These are phyloP conservation scores for Colletotrichum orchidophilum DNA, from an alignment of 2,329 filamentous ascomycete genomes.

Conservation along the genomic window DNA sequence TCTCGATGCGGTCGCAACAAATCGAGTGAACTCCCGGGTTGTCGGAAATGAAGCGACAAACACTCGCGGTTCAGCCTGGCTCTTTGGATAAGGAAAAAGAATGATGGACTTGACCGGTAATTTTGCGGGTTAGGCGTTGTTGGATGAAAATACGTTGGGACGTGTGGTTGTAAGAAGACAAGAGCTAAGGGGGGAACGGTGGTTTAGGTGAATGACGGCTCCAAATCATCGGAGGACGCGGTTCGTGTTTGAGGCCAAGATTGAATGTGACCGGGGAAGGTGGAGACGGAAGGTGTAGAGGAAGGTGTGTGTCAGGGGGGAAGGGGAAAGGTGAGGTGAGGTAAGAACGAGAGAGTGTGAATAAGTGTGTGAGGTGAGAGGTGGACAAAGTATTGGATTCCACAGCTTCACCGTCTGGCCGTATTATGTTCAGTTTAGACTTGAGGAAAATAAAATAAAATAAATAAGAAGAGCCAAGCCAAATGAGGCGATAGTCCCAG, in stretches of 20 bases:
- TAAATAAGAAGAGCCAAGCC: background rate
- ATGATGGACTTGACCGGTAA: background rate
- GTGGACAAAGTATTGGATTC: background rate
- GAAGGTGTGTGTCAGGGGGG: slow-evolving; percentile 3
- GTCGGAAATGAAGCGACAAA: background rate
- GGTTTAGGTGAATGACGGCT: background rate
- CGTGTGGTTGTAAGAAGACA: slow-evolving; percentile 22
- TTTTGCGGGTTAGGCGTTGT: slow-evolving; percentile 2
- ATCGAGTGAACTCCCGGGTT: slow-evolving; percentile 4
- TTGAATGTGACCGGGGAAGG: slow-evolving; percentile 17
- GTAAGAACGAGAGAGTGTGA: background rate
- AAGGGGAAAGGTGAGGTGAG: background rate
- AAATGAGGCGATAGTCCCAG: slow-evolving; percentile 14
- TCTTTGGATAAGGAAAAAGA: background rate
- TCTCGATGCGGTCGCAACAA: background rate
- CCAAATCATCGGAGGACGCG: slow-evolving; percentile 13
- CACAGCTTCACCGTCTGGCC: background rate
- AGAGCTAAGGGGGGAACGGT: slow-evolving; percentile 7
- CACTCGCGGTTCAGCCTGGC: slow-evolving; percentile 10
- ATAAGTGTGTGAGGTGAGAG: background rate
- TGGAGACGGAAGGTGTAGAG: slow-evolving; percentile 14
- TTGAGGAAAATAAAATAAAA: too few relatives aligned
- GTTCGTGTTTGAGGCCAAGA: slow-evolving; percentile 33
- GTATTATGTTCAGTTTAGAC: slow-evolving; percentile 12
- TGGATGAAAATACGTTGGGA: background rate